Base-by-base conservation (phyloP, 2,329 filamentous ascomycete genomes). In the Monosporascus sp. region DNA sequence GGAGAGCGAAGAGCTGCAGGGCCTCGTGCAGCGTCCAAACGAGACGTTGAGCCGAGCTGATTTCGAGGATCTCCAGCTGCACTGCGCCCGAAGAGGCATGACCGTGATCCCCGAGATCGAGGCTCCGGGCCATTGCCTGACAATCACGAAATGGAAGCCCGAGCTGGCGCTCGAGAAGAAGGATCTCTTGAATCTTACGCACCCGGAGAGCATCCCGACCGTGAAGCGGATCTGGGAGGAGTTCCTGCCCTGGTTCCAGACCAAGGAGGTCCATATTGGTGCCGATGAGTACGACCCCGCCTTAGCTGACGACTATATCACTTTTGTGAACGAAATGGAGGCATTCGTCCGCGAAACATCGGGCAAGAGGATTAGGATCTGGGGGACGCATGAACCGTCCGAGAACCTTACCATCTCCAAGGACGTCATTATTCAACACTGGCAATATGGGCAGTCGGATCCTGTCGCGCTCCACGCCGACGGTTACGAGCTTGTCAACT, bases 31-130 rank as follows among this genome's bases (percentile, higher is more conserved):
- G 38, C 60, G 74, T 11, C 49, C 57, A 4, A 79, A 79, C 45
- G 75, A 80, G 54, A 75, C 76, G 0, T 70, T 78, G 17, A 71
- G 69, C 2, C 65, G 70, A 3, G 58, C 60, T 2, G 73, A 78
- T 17, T 79, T 79, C 48, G 74, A 75, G 25, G 66, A 74, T 8
- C 66, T 82, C 5, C 76, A 82, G 52, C 59, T 61, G 3, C 73
- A 77, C 55, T 82, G 79, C 55, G 79, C 76, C 0, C 59, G 67
- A 1, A 68, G 78, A 3, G 79, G 79, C 14, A 71, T 82, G 2
- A 80, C 78, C 0, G 67, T 82, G 1, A 70, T 82, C 6, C 78
- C 79, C 0, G 79, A 82, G 59, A 78, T 82, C 20, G 79, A 82
- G 59, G 72, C 77, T 0, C 79, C 79, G 0, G 79, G 79, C 0